A percentile compares a stretch with the other conserved stretches of the same genome.
Evolutionary conservation across 352 stramenopile species (phyloP).

Genomic region (Halophytophthora batemanensis): DNA sequence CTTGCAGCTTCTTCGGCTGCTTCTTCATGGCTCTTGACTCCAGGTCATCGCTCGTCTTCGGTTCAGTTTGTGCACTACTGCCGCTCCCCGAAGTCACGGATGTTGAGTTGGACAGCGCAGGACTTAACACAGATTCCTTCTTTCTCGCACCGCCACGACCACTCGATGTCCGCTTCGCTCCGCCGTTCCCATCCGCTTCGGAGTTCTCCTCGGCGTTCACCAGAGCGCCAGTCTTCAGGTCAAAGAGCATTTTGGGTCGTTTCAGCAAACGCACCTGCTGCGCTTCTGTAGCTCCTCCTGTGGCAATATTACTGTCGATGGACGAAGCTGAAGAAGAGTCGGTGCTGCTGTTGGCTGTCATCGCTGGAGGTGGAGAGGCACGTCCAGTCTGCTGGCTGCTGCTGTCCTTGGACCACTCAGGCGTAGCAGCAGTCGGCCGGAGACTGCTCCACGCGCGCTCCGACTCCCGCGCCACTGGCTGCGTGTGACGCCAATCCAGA

Average conservation of each 20-base stretch:
- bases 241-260: conserved; percentile 70
- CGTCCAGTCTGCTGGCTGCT: conserved; percentile 2
- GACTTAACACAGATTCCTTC: background rate
- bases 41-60: too few relatives aligned
- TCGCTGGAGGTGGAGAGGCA: conserved; percentile 6
- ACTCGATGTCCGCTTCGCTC: conserved; percentile 11
- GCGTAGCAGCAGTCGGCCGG: background rate
- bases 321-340: conserved; percentile 18
- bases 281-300: background rate
- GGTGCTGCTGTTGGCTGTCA: conserved; percentile 9
- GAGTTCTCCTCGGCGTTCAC: conserved; percentile 33
- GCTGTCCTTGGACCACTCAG: conserved; percentile 4
- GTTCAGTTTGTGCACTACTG: too few relatives aligned
- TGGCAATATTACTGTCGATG: conserved; percentile 8
- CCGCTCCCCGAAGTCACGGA: too few relatives aligned
- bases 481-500: conserved; percentile 10
- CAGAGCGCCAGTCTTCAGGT: conserved; percentile 63
- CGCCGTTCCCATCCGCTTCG: conserved; percentile 3
- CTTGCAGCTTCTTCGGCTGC: background rate
- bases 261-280: conserved; percentile 55
- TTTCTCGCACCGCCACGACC: conserved; percentile 6
- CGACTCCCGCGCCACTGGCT: conserved; percentile 2
- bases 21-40: background rate
- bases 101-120: too few relatives aligned
- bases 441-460: background rate